These are phyloP conservation scores for Kodamaea neixiangensis DNA, from an alignment of 805 yeast genomes.

Conservation along the genomic window DNA sequence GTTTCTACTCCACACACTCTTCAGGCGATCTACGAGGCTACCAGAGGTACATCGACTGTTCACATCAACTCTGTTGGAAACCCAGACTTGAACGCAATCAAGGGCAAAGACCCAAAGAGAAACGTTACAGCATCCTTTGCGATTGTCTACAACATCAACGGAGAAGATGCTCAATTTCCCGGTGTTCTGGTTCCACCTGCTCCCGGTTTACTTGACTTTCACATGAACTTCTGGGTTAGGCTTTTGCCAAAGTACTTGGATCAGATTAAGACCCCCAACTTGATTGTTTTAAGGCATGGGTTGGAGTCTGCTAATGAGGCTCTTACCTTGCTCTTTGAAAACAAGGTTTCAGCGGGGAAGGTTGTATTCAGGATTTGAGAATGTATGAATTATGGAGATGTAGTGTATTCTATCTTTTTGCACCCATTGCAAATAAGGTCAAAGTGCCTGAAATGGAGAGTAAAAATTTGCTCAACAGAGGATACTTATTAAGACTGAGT, in stretches of 20 bases:
- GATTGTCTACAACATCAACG: background rate
- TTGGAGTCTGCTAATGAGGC: constrained; percentile 32
- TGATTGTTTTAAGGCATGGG: constrained; percentile 11
- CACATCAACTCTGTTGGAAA: background rate
- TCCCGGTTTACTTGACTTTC: background rate
- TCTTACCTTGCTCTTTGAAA: constrained; percentile 33
- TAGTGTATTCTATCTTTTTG: no score
- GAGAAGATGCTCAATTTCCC: background rate
- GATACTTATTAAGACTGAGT: no score
- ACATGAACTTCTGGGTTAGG: constrained; percentile 4
- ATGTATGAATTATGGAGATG: no score
- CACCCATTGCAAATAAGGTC: no score
- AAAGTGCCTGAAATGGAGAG: no score
- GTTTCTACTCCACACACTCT: background rate
- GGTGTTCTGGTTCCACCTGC: background rate
- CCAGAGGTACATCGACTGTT: background rate
- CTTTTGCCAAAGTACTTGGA: constrained; percentile 9
- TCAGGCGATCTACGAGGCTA: background rate
- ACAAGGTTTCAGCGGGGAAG: constrained; percentile 46
- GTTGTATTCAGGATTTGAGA: constrained; percentile 36
- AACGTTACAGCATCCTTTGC: background rate
- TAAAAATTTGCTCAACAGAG: no score
- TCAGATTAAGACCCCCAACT: constrained; percentile 10
- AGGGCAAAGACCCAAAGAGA: background rate
- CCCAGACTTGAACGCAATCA: background rate